phyloP scores from a whole-genome alignment of 2,329 filamentous ascomycete genomes.

The Neofusicoccum kwambonambiense region DNA sequence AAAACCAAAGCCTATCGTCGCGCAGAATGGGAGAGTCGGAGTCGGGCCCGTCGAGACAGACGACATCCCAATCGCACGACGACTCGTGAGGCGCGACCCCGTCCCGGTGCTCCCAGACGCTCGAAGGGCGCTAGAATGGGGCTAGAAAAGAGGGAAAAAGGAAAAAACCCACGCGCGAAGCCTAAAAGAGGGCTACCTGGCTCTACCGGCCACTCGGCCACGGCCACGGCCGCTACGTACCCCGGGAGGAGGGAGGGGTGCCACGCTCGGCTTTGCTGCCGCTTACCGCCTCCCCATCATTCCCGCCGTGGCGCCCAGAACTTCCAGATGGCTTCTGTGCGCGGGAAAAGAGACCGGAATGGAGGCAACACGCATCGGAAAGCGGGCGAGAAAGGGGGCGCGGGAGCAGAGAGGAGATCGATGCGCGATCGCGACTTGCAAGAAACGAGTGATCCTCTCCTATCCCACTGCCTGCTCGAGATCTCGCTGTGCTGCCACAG shows the following conservation, averaged over 20 bases:
- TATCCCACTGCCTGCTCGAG: background rate
- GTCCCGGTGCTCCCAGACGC: background rate
- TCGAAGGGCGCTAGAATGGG: background rate
- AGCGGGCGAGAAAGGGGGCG: too few relatives aligned
- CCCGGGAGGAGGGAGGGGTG: background rate
- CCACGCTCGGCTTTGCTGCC: slow-evolving; percentile 14
- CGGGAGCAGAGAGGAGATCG: background rate
- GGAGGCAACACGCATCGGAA: too few relatives aligned
- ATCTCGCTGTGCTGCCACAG: too few relatives aligned
- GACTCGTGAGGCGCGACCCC: too few relatives aligned
- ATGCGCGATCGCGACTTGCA: background rate
- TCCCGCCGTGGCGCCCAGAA: background rate
- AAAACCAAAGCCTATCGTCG: background rate
- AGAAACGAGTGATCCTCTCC: background rate
- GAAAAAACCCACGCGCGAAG: background rate
- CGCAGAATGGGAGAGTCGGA: too few relatives aligned
- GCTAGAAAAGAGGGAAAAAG: background rate
- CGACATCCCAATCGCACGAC: too few relatives aligned
- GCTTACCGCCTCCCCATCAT: slow-evolving; percentile 12
- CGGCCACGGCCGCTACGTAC: background rate
- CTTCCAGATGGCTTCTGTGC: background rate
- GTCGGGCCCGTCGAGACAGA: too few relatives aligned
- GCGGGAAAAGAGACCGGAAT: background rate
- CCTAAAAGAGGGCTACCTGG: background rate
- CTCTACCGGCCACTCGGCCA: background rate